Percentiles rank a stretch among this genome's conserved stretches.
Conservation (phyloP, 1,284 basidiomycete genomes). For the Cyathus olla region DNA sequence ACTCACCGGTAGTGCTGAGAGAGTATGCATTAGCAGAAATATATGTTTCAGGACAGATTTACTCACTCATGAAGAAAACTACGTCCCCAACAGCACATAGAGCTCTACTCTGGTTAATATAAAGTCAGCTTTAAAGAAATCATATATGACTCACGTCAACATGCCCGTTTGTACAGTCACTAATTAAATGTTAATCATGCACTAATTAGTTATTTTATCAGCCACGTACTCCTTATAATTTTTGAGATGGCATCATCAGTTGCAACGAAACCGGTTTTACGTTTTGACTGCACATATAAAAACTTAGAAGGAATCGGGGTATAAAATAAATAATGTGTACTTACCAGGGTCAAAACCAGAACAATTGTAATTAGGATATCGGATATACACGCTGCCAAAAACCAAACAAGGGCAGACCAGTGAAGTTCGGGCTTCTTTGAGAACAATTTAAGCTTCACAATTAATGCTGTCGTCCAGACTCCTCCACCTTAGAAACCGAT, state of each 20-base stretch:
- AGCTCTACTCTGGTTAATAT: slow-evolving; percentile 35
- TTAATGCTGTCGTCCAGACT: slow-evolving; percentile 50
- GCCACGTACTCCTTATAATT: slow-evolving; percentile 55
- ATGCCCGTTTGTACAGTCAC: slow-evolving; percentile 62
- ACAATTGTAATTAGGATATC: slow-evolving; percentile 59
- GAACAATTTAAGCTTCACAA: slow-evolving; percentile 49
- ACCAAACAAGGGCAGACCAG: slow-evolving; percentile 58
- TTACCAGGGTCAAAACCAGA: slow-evolving; percentile 56
- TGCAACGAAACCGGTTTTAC: slow-evolving; percentile 54
- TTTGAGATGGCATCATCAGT: slow-evolving; percentile 58
- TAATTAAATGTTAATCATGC: slow-evolving; percentile 15
- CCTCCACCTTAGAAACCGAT: slow-evolving; percentile 50
- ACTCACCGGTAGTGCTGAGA: slow-evolving; percentile 45
- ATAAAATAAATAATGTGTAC: slow-evolving; percentile 12
- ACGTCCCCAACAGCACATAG: slow-evolving; percentile 56
- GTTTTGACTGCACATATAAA: slow-evolving; percentile 47
- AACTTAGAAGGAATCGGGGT: too few relatives aligned
- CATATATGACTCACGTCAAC: slow-evolving; percentile 44
- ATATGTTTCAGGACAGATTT: background rate
- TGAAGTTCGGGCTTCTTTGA: slow-evolving; percentile 53
- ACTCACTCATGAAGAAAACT: slow-evolving; percentile 56
- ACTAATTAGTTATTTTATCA: too few relatives aligned
- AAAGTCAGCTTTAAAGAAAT: background rate
- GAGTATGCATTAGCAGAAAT: background rate
- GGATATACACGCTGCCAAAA: slow-evolving; percentile 54